Evolutionary conservation across 257 asterid species (phyloP), one percentile per base, ranked within the genome.

Genomic region (Galeopsis tetrahit): DNA sequence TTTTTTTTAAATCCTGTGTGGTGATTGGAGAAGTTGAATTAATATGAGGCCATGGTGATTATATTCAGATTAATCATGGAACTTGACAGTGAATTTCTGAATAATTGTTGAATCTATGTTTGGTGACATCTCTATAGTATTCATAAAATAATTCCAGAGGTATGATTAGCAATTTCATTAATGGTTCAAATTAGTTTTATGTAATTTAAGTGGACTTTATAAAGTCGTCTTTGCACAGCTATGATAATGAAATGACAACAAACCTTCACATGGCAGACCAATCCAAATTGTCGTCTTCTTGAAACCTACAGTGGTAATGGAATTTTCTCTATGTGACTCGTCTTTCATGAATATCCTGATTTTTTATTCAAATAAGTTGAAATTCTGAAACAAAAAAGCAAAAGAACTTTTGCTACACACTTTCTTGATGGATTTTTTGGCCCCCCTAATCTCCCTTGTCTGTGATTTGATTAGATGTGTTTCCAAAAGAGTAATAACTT

Each of bases 381-480:
- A 21, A 53, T 35, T 9, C 63, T 21, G 33, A 46, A 66, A 35
- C 1, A 2, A 21, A 10, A 59, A 34, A 32, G 21, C 48, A 15
- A 15, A 63, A 7, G 36, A 14, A 7, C 61, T 32, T 63, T 69
- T 7, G 53, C 48, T 34, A 21, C 14, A 56, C 61, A 15, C 11
- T 11, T 10, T 21, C 13, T 11, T 11, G 7, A 80, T 80, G 81
- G 84, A 80, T 5, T 2, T 76, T 34, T 13, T 73, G 33, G 10
- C 79, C 42, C 81, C 84, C 38, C 14, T 80, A 48, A 10, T 72
- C 48, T 9, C 71, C 6, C 39, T 68, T 14, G 7, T 73, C 48
- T n/a, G 53, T 21, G 7, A 43, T 69, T 55, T 48, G 69, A 70
- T 69, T 7, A 17, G 72, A 32, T 15, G 36, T 51, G 62, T 61